These are phyloP conservation scores for Aspergillus tamarii DNA, from an alignment of 2,329 filamentous ascomycete species.

Conservation along the genomic window DNA sequence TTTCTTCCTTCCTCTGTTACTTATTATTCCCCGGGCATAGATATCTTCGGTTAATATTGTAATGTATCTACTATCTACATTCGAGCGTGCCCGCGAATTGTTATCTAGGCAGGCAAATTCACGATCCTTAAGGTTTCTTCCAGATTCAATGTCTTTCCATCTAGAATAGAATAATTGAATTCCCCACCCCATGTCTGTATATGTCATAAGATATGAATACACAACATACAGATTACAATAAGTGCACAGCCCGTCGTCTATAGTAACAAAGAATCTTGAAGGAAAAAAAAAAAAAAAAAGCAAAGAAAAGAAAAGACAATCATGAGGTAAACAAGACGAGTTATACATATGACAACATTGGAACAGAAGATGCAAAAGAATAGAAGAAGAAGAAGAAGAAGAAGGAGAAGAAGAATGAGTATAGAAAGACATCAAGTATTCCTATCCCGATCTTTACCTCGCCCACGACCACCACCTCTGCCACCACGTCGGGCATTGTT, in stretches of 20 bases:
- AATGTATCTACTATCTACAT: conserved; percentile 4
- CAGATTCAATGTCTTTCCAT: background rate
- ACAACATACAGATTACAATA: background rate
- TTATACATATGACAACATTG: background rate
- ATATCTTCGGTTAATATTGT: conserved; percentile 5
- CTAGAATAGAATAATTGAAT: background rate
- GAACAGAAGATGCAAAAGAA: background rate
- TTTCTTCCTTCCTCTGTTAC: background rate
- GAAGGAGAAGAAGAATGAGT: background rate
- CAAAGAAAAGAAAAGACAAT: background rate
- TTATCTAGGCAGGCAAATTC: background rate
- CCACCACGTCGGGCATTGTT: conserved; percentile 29
- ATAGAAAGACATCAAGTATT: background rate
- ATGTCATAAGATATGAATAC: background rate
- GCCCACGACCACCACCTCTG: conserved; percentile 17
- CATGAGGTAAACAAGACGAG: background rate
- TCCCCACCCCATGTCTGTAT: background rate
- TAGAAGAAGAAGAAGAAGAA: background rate
- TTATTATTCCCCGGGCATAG: conserved; percentile 6
- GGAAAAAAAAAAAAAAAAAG: background rate
- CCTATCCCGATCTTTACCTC: conserved; percentile 23
- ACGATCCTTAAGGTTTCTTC: background rate
- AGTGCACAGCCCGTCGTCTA: background rate
- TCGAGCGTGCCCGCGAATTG: background rate
- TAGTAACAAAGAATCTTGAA: background rate